Base-by-base conservation (phyloP, 2,329 filamentous ascomycete genomes). In the Shiraia bambusicola region DNA sequence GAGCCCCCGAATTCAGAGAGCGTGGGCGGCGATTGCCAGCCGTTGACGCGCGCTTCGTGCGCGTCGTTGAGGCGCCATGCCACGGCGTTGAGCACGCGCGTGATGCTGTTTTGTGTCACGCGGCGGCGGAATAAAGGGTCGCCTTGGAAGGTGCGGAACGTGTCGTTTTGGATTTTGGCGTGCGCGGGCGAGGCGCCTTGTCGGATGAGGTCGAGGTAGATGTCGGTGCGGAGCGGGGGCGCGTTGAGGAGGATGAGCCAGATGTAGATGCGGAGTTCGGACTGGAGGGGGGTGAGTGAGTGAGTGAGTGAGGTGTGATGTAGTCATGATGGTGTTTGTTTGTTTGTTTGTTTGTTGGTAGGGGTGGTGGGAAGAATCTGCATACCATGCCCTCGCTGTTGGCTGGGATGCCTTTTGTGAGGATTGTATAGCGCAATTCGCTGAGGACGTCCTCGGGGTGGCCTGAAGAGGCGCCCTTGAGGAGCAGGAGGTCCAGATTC, bases 101-200 rank as follows among this genome's bases (percentile, higher is more conserved):
- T 97, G 29, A 98, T 74, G 67, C 88, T 95, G 47, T 94, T 94
- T 70, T 98, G 93, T 43, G 89, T 95, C 45, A 98, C 93, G 43
- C 92, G 86, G 24, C 93, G 84, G 48, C 93, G 88, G 76, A 97
- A 98, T 26, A 98, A 81, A n/a, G 92, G 91, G 62, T 98, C 93
- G 37, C 92, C 96, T 24, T 93, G 93, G 40, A 98, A 77, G 1
- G 93, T 98, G 58, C 93, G 88, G 69, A 97, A 97, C 28, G 93
- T 96, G 69, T 98, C 93, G 71, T 98, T 96, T 66, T 91, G 88
- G 65, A 98, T 98, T 73, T 98, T 98, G 60, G 88, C 83, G 72
- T 98, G 95, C 32, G 90, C 91, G 1, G 92, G 91, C 3, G 92
- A 97, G 16, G 92, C 87, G 49, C 93, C 92, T 50, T 93, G 88